Base-by-base conservation (phyloP, 2,329 filamentous ascomycete genomes). In the Exophiala xenobiotica region DNA sequence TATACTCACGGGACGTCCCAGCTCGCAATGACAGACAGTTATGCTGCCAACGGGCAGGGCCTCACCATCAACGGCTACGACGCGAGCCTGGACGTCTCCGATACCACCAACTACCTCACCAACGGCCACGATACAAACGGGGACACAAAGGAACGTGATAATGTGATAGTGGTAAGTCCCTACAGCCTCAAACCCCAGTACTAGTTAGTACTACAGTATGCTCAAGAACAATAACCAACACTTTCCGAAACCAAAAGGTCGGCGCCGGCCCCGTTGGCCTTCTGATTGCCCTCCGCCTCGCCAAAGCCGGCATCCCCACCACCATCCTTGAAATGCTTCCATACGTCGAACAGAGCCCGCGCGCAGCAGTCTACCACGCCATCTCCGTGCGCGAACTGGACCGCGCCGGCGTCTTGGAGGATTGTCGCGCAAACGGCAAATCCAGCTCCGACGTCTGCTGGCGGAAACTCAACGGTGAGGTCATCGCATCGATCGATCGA, bases 341-440 rank as follows among this genome's bases (percentile, higher is more conserved):
- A 2, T 47, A 51, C 14, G 58, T 67, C 29, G 61, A 65, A 44
- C 61, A 62, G 5, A 67, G 67, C 4, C 70, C 72, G 11, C 67
- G 70, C 41, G 71, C 72, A 49, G 71, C 72, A 53, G 69, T 71
- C 2, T 72, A 74, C 51, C 67, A 71, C 51, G 69, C 71, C 6
- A 65, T 67, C 2, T 67, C 71, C 0, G 70, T 71, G 31, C 67
- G 69, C 0, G 66, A 72, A 9, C 65, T 74, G 49, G 26, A 39
- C 18, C 23, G 41, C 14, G 38, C 48, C 11, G 51, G 50, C 14
- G 35, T 57, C 6, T 27, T 39, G 16, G 46, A 49, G 8, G 19
- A 23, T 18, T 27, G 54, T 19, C 18, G 12, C 1, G 16, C 23
- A 24, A 20, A 39, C n/a, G 54, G 46, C 3, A 51, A 33, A 26